phyloP scores from a whole-genome alignment of 2,329 filamentous ascomycete species.

The Claviceps fusiformis region DNA sequence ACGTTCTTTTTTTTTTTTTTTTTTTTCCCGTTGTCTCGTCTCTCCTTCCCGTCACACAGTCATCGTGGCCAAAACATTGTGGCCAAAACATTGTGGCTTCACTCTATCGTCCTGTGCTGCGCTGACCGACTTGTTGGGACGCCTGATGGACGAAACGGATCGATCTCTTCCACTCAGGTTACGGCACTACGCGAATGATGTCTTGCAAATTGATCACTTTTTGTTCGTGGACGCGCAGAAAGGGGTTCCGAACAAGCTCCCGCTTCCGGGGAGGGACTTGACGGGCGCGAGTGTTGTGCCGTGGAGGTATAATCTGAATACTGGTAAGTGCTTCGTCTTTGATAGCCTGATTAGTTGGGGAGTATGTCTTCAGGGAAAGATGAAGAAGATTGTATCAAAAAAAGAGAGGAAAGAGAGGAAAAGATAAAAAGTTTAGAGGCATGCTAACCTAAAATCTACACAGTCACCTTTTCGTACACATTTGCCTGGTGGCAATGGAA shows the following conservation, averaged over 20 bases:
- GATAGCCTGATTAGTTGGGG: no score
- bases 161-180: not conserved
- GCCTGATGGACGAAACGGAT: not conserved
- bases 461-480: slow-evolving; percentile 39
- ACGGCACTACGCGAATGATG: slow-evolving; percentile 10
- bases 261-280: slow-evolving; percentile 2
- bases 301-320: slow-evolving; percentile 33
- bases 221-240: slow-evolving; percentile 7
- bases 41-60: no score
- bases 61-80: no score
- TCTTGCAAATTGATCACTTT: slow-evolving; percentile 9
- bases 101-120: not conserved
- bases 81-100: no score
- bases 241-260: slow-evolving; percentile 1
- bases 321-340: slow-evolving; percentile 16
- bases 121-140: not conserved
- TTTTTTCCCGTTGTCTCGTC: not conserved
- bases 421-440: no score
- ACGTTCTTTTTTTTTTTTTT: not conserved
- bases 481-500: slow-evolving; percentile 37
- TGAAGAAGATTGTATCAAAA: not conserved
- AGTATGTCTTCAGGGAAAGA: no score
- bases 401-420: not conserved
- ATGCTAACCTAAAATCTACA: not conserved
- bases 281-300: slow-evolving; percentile 9